Evolutionary conservation across 2,329 filamentous ascomycete genomes (phyloP), one percentile per base, ranked within the genome.

Genomic region (Aureobasidium sp.): DNA sequence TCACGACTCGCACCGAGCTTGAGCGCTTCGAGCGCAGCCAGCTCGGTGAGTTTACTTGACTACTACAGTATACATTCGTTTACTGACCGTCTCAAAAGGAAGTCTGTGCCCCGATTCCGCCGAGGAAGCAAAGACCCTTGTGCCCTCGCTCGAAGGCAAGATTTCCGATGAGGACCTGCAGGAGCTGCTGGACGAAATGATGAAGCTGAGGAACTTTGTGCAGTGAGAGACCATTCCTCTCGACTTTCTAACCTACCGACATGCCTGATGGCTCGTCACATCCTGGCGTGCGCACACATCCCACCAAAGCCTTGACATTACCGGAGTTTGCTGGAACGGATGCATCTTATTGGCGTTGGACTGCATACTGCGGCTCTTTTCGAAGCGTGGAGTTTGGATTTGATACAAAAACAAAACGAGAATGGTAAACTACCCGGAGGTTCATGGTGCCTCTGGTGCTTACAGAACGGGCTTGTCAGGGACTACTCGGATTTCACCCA

Each of bases 81-180:
- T 45, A 48, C 48, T 58, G 27, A 55, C 61, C 34, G 37, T 45
- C 7, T 58, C 68, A 71, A 68, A 71, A 95, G 92, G 91, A 37
- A 96, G 90, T 36, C 80, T 99, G 42, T 96, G 91, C 76, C 96
- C 92, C 73, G 92, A 96, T 70, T 88, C 87, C 48, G 88, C 91
- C 63, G 94, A 99, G 72, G 95, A 99, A 77, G 94, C 94, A 64
- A 97, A 96, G 78, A 96, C 91, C 9, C 82, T 99, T 63, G 96
- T 99, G 65, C 95, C 94, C 1, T 96, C 84, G 68, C 75, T 99
- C 56, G 83, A 87, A 68, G 87, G 91, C 75, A 99, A 99, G 78
- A 95, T 97, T 71, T 84, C 83, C 64, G 93, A 97, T 73, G 89
- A 91, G 39, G 90, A 96, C 68, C 78, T 99, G 66, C 88, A 96